Evolutionary conservation across 306 rosid species (phyloP), one percentile per base, ranked within the genome.

Genomic region (Gastrolobium villosum): DNA sequence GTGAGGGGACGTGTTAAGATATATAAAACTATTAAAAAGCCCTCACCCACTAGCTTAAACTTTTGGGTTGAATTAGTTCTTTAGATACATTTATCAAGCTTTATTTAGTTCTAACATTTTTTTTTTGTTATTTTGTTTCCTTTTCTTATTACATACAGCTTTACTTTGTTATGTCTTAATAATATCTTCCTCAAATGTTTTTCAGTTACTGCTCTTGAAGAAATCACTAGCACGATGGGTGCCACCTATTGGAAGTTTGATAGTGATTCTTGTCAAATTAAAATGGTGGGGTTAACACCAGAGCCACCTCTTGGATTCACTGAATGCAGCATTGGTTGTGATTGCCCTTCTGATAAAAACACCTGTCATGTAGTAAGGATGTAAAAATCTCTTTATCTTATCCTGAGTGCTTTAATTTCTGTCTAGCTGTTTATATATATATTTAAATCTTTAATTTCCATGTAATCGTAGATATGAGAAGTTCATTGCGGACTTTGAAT

Each of bases 201-300:
- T 75, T 54, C 76, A 92, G 97, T 90, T 79, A 89, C 90, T 82
- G 90, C 90, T 66, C 99, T 94, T 55, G 69, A 77, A 80, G 84
- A 88, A 86, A 92, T 94, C 46, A 60, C 86, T 49, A 71, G 71
- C n/a, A 86, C 82, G 6, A 74, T 94, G 92, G 99, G 97, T 71
- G 81, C 89, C 64, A 85, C 57, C 36, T 77, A 78, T 81, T 94
- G 99, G 99, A 84, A 83, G 70, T 88, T 92, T 79, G 87, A 94
- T 53, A 81, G 78, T 37, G 83, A 78, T 52, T 70, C 89, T 67
- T 92, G 97, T 75, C 10, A 74, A 65, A 77, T 89, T 77, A 76
- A 88, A 83, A 72, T 60, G 84, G 83, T 88, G 70, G 93, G 97
- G 54, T 57, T 89, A 70, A 84, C 92, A 7, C 70, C 43, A 62